Evolutionary conservation across 2,329 filamentous ascomycete species (phyloP).

Genomic region (Pseudogymnoascus sp.): DNA sequence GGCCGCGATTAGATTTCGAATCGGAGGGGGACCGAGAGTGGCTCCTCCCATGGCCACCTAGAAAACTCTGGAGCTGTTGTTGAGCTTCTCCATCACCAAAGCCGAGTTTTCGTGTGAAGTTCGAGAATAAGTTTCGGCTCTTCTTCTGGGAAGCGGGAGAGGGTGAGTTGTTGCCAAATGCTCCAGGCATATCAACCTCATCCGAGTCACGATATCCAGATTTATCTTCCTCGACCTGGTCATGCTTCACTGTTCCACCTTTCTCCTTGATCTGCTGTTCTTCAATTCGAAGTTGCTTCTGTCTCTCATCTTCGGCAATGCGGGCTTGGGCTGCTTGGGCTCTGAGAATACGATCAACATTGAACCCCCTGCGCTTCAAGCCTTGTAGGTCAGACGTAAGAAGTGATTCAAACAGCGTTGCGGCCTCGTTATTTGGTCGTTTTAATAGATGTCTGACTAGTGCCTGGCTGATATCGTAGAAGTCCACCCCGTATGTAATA

Average conservation of each 20-base stretch:
- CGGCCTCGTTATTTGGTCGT: constrained; percentile 79
- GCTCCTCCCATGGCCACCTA: constrained; percentile 21
- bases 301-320: constrained; percentile 74
- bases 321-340: constrained; percentile 81
- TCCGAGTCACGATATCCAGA: constrained; percentile 30
- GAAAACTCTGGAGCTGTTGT: constrained; percentile 37
- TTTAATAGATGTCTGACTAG: constrained; percentile 73
- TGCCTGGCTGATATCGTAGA: constrained; percentile 87
- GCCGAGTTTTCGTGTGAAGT: constrained; percentile 58
- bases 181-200: constrained; percentile 57
- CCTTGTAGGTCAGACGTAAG: constrained; percentile 76
- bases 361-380: constrained; percentile 82
- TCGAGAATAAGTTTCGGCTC: constrained; percentile 54
- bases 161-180: constrained; percentile 57
- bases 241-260: constrained; percentile 31
- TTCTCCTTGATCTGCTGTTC: constrained; percentile 50
- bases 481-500: constrained; percentile 64
- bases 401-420: constrained; percentile 84
- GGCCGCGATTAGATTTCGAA: constrained; percentile 21
- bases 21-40: constrained; percentile 10
- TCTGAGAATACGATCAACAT: constrained; percentile 87
- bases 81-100: constrained; percentile 46
- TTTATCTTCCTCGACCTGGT: constrained; percentile 18
- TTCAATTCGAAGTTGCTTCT: constrained; percentile 66
- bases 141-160: constrained; percentile 34